A percentile compares a stretch with the other conserved stretches of the same genome.
Conservation (phyloP, 257 asterid genomes). For the Eucommia ulmoides region DNA sequence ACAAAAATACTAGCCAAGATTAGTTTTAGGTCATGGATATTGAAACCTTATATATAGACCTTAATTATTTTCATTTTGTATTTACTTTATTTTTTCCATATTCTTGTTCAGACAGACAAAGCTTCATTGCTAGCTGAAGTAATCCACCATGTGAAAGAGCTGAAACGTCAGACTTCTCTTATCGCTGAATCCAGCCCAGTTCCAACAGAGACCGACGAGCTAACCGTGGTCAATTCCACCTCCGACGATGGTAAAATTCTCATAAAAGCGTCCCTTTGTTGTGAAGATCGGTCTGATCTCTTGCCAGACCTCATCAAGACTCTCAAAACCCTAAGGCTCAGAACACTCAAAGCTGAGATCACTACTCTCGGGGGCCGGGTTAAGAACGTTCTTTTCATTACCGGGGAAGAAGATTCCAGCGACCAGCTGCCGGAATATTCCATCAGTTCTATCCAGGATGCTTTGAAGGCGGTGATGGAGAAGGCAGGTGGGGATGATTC, state of each 20-base stretch:
- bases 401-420: too few species aligned
- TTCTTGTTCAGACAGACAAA: constrained; percentile 32
- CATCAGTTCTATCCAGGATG: constrained; percentile 56
- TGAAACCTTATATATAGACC: too few species aligned
- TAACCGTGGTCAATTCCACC: constrained; percentile 21
- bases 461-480: constrained; percentile 81
- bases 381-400: constrained; percentile 22
- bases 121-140: constrained; percentile 58
- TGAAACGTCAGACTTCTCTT: constrained; percentile 44
- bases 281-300: constrained; percentile 52
- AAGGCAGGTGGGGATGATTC: constrained; percentile 51
- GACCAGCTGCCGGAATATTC: too few species aligned
- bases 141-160: constrained; percentile 50
- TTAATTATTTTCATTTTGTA: neutral
- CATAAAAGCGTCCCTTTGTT: constrained; percentile 47
- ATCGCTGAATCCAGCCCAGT: constrained; percentile 41
- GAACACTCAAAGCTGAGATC: constrained; percentile 44
- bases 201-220: constrained; percentile 39
- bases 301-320: constrained; percentile 46
- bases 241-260: constrained; percentile 30
- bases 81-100: neutral
- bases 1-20: too few species aligned
- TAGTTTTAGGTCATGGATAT: too few species aligned
- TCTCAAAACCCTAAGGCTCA: constrained; percentile 26
- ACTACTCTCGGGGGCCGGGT: constrained; percentile 56